Conservation (phyloP, 345 rosid species). For the Gossypium arboreum region DNA sequence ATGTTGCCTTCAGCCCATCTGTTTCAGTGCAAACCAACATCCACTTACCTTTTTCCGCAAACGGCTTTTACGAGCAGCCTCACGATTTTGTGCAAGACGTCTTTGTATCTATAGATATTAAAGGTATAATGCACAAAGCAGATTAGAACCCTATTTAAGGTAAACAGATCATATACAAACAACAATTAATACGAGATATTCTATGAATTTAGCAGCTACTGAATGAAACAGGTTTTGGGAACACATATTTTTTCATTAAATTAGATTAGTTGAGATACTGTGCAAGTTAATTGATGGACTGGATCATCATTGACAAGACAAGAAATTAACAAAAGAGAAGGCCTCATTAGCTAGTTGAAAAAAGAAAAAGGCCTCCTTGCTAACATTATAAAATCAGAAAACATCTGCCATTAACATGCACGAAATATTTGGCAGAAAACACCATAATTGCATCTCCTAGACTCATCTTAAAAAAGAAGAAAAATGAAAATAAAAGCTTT, state of each 20-base stretch:
- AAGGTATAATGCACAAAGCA: background rate
- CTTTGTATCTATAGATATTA: slow-evolving; percentile 58
- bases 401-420: background rate
- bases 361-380: background rate
- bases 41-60: slow-evolving; percentile 75
- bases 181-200: background rate
- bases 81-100: slow-evolving; percentile 94
- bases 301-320: background rate
- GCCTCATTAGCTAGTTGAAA: background rate
- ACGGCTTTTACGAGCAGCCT: slow-evolving; percentile 98
- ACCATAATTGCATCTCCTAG: background rate
- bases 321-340: background rate
- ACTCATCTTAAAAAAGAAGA: background rate
- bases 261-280: background rate
- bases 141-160: background rate
- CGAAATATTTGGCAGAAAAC: background rate
- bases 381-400: slow-evolving; percentile 5
- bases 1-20: background rate
- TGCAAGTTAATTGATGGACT: background rate
- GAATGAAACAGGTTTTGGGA: background rate
- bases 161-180: background rate
- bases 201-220: background rate
- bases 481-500: background rate
- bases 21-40: slow-evolving; percentile 4
- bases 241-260: background rate